Conservation (phyloP, 129 eudicot species). For the Centaurea solstitialis region DNA sequence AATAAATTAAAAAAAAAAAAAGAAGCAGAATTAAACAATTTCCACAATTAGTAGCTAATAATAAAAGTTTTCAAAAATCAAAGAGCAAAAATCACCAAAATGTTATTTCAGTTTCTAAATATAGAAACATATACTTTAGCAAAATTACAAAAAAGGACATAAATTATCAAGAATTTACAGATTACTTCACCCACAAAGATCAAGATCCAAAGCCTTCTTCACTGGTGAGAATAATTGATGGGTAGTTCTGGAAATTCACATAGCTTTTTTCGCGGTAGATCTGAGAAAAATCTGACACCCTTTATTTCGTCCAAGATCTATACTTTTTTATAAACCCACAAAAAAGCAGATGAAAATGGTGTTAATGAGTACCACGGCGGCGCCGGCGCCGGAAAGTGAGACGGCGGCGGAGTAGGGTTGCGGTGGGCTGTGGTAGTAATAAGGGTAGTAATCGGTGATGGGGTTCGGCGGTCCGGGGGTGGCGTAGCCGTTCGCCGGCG, state of each 20-base stretch:
- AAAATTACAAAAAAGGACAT: slow-evolving; percentile 18
- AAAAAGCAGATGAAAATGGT: not conserved
- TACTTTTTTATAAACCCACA: slow-evolving; percentile 9
- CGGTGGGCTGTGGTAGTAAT: slow-evolving; percentile 66
- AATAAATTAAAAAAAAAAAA: not conserved
- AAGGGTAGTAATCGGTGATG: slow-evolving; percentile 74
- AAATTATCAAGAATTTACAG: slow-evolving; percentile 47
- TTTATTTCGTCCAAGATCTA: slow-evolving; percentile 25
- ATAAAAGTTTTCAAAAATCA: not conserved
- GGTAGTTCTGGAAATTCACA: slow-evolving; percentile 8
- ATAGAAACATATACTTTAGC: not conserved
- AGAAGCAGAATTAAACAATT: not conserved
- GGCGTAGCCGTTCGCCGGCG: slow-evolving; percentile 31
- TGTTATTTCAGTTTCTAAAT: slow-evolving; percentile 8
- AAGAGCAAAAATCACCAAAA: slow-evolving; percentile 10
- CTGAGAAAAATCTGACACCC: slow-evolving; percentile 30
- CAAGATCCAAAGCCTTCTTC: not conserved
- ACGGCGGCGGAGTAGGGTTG: slow-evolving; percentile 21
- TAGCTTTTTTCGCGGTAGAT: slow-evolving; percentile 10
- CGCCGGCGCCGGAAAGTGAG: slow-evolving; percentile 23
- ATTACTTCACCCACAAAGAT: slow-evolving; percentile 28
- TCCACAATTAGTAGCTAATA: not conserved
- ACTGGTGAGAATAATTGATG: slow-evolving; percentile 18
- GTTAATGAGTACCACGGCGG: slow-evolving; percentile 8
- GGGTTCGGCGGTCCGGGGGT: slow-evolving; percentile 82